Percentiles rank a stretch among this genome's conserved stretches.
These are phyloP conservation scores for Tephrocybe rancida DNA, from an alignment of 768 basidiomycete species.

Conservation along the genomic window DNA sequence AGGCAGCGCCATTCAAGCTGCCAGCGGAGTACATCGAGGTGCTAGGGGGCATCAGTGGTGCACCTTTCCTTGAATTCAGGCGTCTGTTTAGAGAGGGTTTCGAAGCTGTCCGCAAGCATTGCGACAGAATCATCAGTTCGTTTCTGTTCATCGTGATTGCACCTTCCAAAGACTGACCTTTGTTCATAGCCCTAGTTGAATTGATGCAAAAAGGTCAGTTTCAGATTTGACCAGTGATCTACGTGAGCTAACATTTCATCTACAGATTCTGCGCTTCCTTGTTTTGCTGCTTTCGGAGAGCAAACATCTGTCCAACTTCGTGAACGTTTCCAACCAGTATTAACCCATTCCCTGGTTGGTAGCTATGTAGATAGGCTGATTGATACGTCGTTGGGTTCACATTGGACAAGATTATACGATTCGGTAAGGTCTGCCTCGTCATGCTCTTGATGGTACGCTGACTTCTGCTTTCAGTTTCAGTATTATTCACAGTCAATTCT, in stretches of 20 bases:
- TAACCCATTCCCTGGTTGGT: slow-evolving; percentile 83
- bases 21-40: slow-evolving; percentile 96
- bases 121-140: slow-evolving; percentile 92
- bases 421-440: slow-evolving; percentile 55
- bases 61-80: slow-evolving; percentile 83
- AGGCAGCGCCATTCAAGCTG: slow-evolving; percentile 99
- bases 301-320: slow-evolving; percentile 87
- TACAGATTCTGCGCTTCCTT: slow-evolving; percentile 87
- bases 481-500: slow-evolving; percentile 90
- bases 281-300: slow-evolving; percentile 89
- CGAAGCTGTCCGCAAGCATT: slow-evolving; percentile 92
- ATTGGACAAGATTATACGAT: slow-evolving; percentile 96
- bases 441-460: neutral
- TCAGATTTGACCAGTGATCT: slow-evolving; percentile 21
- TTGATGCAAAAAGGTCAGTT: slow-evolving; percentile 89
- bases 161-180: slow-evolving; percentile 8
- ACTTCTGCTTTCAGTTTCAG: slow-evolving; percentile 64
- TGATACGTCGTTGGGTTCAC: slow-evolving; percentile 86
- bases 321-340: slow-evolving; percentile 90
- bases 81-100: slow-evolving; percentile 91
- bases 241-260: neutral
- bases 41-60: slow-evolving; percentile 80
- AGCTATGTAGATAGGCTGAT: slow-evolving; percentile 91
- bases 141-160: slow-evolving; percentile 14
- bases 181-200: slow-evolving; percentile 70